Conservation (phyloP, 495 filamentous ascomycete genomes). For the Talaromyces adpressus region DNA sequence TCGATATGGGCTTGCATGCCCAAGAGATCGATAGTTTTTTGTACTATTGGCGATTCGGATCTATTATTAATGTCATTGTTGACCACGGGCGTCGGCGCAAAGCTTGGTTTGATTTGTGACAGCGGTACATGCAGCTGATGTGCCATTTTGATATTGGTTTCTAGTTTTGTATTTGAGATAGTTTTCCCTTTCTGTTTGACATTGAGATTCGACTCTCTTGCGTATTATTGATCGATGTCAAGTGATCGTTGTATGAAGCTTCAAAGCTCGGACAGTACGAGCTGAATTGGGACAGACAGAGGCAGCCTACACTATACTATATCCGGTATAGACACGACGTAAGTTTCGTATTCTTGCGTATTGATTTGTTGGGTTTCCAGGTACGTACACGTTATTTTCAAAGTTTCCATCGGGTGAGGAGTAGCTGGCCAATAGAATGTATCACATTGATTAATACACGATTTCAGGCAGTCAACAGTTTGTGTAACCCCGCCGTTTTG, state of each 20-base stretch:
- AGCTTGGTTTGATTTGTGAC: constrained; percentile 4
- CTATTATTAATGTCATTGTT: background rate
- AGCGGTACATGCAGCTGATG: background rate
- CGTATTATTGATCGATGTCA: background rate
- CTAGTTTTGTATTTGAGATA: background rate
- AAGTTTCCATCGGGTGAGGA: background rate
- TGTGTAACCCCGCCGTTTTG: background rate
- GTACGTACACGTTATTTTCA: background rate
- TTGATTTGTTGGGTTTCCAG: background rate
- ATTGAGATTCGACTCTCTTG: background rate
- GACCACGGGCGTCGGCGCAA: background rate
- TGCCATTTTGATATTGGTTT: background rate
- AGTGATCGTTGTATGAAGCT: background rate
- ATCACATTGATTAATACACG: background rate
- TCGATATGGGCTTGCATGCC: constrained; percentile 47
- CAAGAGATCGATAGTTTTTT: constrained; percentile 37
- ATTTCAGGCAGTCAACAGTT: background rate
- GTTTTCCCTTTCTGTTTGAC: background rate
- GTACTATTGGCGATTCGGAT: constrained; percentile 26
- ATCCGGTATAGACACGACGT: background rate
- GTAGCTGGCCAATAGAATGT: background rate
- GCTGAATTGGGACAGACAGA: background rate
- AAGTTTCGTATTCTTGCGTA: background rate
- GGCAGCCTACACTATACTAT: background rate
- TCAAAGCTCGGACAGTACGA: background rate